Base-by-base conservation (phyloP, 306 rosid genomes). In the Glycine latifolia region DNA sequence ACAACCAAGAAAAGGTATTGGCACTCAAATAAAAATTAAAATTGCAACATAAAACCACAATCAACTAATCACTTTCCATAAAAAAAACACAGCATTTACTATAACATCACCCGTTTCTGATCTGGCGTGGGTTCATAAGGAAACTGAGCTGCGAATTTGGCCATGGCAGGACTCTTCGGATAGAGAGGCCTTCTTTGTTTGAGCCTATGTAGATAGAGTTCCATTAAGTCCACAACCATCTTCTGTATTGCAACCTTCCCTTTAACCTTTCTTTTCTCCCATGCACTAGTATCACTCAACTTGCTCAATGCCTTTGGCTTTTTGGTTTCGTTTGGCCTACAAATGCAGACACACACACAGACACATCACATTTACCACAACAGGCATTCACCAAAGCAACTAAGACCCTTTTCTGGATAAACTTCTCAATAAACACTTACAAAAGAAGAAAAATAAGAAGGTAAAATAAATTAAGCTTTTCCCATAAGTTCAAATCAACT, bases 141-240 rank as follows among this genome's bases (percentile, higher is more conserved):
- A 87, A 95, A 95, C 81, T 83, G 90, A 67, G 97, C 89, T 3
- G 56, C 74, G 58, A 95, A 95, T 58, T 89, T 76, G 71, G 87
- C 86, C 87, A 86, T 60, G 53, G 85, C 80, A 66, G 88, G 81
- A 80, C 87, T 80, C 65, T 67, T 74, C 6, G 93, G 93, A 87
- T 93, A 91, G 6, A 97, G 92, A 16, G 90, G 90, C 76, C 99
- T 89, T 86, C 81, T 90, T 89, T 93, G 99, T 85, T 90, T 93
- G 77, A 95, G 90, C 86, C 99, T 88, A 67, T 91, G 97, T 4
- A 95, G 81, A 86, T 95, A 95, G 70, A 95, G 86, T 81, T 93
- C 99, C 99, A 95, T 91, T 93, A 95, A 87, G 78, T 91, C 97
- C 81, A 95, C 98, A 79, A 95, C 97, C 99, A 95, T 95, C 83